A percentile compares a stretch with the other conserved stretches of the same genome.
These are phyloP conservation scores for Staphylotrichum tortipilum DNA, from an alignment of 495 filamentous ascomycete species.

Conservation along the genomic window DNA sequence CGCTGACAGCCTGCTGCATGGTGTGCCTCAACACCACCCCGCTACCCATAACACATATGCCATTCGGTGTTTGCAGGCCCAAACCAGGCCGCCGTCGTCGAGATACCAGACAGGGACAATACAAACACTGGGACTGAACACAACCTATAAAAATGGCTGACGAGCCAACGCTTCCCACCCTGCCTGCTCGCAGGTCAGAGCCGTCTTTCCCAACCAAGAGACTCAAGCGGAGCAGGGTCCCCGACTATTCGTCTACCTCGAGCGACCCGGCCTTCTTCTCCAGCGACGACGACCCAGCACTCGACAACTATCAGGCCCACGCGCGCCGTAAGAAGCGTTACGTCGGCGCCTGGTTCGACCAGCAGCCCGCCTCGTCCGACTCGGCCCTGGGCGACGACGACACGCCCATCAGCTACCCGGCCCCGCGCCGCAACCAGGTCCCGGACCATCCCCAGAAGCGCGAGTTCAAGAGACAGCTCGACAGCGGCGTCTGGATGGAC, in stretches of 20 bases:
- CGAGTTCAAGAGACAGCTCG: constrained; percentile 54
- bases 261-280: constrained; percentile 73
- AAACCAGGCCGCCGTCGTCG: background rate
- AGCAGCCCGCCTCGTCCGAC: constrained; percentile 38
- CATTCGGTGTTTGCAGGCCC: too few relatives aligned
- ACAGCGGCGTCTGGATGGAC: constrained; percentile 75
- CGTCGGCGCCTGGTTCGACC: constrained; percentile 64
- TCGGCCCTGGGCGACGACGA: constrained; percentile 33
- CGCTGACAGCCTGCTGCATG: too few relatives aligned
- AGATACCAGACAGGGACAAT: background rate
- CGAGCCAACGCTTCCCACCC: constrained; percentile 33
- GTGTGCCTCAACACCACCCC: too few relatives aligned
- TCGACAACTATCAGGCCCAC: constrained; percentile 57
- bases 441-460: constrained; percentile 42
- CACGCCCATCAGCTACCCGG: constrained; percentile 2
- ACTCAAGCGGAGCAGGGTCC: constrained; percentile 35
- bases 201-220: constrained; percentile 16
- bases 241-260: constrained; percentile 32
- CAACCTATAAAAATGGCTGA: background rate
- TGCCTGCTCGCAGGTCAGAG: too few relatives aligned
- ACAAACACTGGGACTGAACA: background rate
- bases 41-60: too few relatives aligned
- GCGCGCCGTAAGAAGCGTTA: constrained; percentile 48
- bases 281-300: constrained; percentile 63
- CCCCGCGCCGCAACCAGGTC: constrained; percentile 6